Evolutionary conservation across 2,329 filamentous ascomycete species (phyloP), one percentile per base, ranked within the genome.

Genomic region (Dendrostoma leiphaemia): DNA sequence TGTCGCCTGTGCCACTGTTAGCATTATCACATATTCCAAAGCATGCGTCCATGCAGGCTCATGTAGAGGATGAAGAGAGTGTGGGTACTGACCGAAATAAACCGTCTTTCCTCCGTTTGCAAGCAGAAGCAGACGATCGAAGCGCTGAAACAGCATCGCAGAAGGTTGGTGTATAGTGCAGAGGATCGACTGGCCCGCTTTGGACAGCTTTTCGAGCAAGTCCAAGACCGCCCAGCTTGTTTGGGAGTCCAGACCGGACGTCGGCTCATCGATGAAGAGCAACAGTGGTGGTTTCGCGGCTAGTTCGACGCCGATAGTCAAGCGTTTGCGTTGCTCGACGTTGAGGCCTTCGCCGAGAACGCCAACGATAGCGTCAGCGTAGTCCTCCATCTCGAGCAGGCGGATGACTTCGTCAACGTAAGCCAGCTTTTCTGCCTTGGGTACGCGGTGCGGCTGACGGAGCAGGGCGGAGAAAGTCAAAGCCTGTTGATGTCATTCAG

Each of bases 371-470:
- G 84, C 83, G 41, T 87, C 81, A 12, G 84, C 82, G 54, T 85
- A 88, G 51, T 86, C 83, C 26, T 80, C 71, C 83, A 88, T 86
- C 64, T 83, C 79, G 23, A 88, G 74, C 74, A 88, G 81, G 65
- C 79, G 77, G 62, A 87, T 85, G 21, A 87, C 82, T 38, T 84
- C 77, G 57, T 87, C 83, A 4, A 86, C 84, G 48, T 83, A 86
- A 0, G 69, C 77, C 57, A 78, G 76, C 67, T 86, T 87, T 62
- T 86, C 83, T 37, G 77, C 51, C 40, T 73, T 78, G 63, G 74
- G 76, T 8, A 83, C 77, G 0, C 69, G 67, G 46, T 73, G 71
- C 0, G 83, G 82, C 58, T 86, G 84, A 8, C 81, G 74, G 3
- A 84, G 73, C 64, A 80, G 68, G 17, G 81, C 81, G 32, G 76